phyloP scores from a whole-genome alignment of 768 basidiomycete genomes.

The Dioszegia aurantiaca region DNA sequence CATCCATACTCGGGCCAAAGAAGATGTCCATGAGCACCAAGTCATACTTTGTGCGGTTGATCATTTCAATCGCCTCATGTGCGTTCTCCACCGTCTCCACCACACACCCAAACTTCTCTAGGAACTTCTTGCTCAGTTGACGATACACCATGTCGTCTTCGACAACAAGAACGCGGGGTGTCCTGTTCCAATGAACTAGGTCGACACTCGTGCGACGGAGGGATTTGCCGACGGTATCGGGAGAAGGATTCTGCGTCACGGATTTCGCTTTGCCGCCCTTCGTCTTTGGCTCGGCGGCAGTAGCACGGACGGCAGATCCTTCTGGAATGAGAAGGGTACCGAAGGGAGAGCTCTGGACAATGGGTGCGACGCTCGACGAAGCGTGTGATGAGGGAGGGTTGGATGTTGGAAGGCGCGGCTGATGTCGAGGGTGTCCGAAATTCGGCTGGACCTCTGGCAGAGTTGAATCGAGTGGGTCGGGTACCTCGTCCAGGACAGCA shows the following conservation, averaged over 20 bases:
- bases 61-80: conserved; percentile 85
- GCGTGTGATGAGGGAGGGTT: not conserved
- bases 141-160: conserved; percentile 93
- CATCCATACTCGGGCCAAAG: conserved; percentile 59
- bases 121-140: conserved; percentile 82
- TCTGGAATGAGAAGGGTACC: conserved; percentile 26
- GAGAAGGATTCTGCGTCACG: not conserved
- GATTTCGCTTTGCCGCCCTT: not conserved
- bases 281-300: not conserved
- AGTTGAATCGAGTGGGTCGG: conserved; percentile 25
- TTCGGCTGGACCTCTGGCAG: not conserved
- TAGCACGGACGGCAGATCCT: conserved; percentile 1
- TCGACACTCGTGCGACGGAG: conserved; percentile 23
- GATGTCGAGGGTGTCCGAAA: not conserved
- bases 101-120: conserved; percentile 91
- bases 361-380: not conserved
- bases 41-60: conserved; percentile 95
- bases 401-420: not conserved
- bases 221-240: conserved; percentile 1
- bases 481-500: conserved; percentile 13
- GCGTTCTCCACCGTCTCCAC: conserved; percentile 95
- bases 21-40: conserved; percentile 97
- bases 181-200: conserved; percentile 42
- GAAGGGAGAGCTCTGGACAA: conserved; percentile 27
- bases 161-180: conserved; percentile 84